Evolutionary conservation across 2,329 filamentous ascomycete species (phyloP), one percentile per base, ranked within the genome.

Genomic region (Lizonia empirigonia): DNA sequence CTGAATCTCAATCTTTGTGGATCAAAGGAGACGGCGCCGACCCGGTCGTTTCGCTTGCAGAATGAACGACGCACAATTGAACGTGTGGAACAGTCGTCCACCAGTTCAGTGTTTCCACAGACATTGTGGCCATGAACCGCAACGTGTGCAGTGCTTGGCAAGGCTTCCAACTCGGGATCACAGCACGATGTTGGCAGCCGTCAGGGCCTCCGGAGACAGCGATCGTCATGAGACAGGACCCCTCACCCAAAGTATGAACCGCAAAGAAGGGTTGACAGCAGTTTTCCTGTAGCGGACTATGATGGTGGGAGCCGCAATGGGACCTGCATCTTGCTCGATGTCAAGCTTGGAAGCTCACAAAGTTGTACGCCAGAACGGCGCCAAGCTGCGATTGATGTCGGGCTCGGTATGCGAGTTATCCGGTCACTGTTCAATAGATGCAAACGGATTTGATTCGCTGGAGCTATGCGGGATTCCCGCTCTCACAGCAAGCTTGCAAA

Each of bases 381-480:
- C 50, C 44, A 49, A 48, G 53, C 24, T 42, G 48, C 44, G 48
- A 56, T 53, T 54, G 35, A 50, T 10, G 4, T 32, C 58, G 58
- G 56, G 47, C 58, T 52, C 58, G 58, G 59, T 51, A 55, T 50
- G 51, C 44, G 24, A 53, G 48, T 55, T 41, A 53, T 59, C 55
- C 52, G 61, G 45, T 33, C 41, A 50, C 40, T 34, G 44, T 44
- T 32, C 37, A 49, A 42, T 29, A 34, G 22, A 34, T 41, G 40
- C 32, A 37, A 19, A 45, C 35, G 39, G 26, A 18, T 34, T 45
- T 42, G 33, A 50, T 47, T 51, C 39, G 50, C 32, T 36, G 37
- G 15, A 36, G 36, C 44, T 39, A 29, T n/a, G 51, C 47, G 47
- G 45, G 50, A 41, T 26, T 53, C 50, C 50, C 56, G 53, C 53